These are phyloP conservation scores for Eruca vesicaria DNA, from an alignment of 441 rosid genomes.

Conservation along the genomic window DNA sequence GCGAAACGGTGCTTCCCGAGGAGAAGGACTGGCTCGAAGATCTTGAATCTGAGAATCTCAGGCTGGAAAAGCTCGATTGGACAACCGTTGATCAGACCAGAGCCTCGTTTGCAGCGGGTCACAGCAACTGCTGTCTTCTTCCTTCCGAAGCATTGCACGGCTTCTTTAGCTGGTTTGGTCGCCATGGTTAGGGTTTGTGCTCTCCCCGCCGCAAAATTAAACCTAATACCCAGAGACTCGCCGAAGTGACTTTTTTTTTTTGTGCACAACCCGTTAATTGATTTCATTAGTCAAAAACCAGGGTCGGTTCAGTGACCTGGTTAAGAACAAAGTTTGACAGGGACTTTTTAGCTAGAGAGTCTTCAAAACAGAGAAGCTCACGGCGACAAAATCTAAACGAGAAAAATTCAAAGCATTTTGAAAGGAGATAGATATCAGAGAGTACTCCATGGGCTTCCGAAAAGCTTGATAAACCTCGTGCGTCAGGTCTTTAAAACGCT, in stretches of 20 bases:
- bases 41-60: slow-evolving; percentile 58
- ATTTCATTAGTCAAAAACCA: too few relatives aligned
- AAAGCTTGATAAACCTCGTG: not conserved
- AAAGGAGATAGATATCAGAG: not conserved
- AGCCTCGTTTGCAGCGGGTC: slow-evolving; percentile 63
- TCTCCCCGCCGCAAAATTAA: slow-evolving; percentile 11
- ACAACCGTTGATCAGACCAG: slow-evolving; percentile 65
- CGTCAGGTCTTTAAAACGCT: too few relatives aligned
- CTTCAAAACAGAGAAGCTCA: too few relatives aligned
- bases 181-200: not conserved
- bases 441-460: not conserved
- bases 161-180: slow-evolving; percentile 12
- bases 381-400: too few relatives aligned
- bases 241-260: too few relatives aligned
- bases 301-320: too few relatives aligned
- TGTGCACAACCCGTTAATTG: too few relatives aligned
- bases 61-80: slow-evolving; percentile 68
- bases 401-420: too few relatives aligned
- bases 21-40: too few relatives aligned
- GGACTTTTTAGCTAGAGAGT: not conserved
- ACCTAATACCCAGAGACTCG: slow-evolving; percentile 17
- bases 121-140: slow-evolving; percentile 80
- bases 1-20: slow-evolving; percentile 69
- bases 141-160: slow-evolving; percentile 72
- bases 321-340: not conserved